Base-by-base conservation (phyloP, 2,329 filamentous ascomycete genomes). In the Thyridium curvatum region DNA sequence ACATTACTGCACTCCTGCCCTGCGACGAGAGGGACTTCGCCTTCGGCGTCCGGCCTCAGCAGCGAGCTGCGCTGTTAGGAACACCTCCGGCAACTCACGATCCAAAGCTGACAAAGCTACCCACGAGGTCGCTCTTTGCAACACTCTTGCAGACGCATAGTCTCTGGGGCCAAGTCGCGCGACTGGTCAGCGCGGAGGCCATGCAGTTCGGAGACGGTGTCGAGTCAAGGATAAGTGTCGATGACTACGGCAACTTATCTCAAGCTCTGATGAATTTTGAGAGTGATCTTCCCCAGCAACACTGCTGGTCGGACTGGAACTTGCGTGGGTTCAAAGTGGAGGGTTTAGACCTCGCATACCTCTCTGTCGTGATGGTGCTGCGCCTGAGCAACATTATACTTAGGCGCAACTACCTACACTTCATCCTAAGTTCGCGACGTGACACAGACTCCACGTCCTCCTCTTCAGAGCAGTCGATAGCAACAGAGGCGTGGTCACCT, bases 11-110 rank as follows among this genome's bases (percentile, higher is more conserved):
- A 4, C 45, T 58, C 8, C 45, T 63, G 4, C 61, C 61, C 2
- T 61, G 60, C 40, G 50, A 59, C 16, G 61, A 65, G 46, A 46
- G 46, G 13, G 61, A 64, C 33, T 65, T 65, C 40, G 53, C 58
- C 8, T 64, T 64, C 42, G 60, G 59, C 6, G 33, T 43, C 3
- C 35, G 49, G 4, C 55, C 59, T 3, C 18, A 40, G 1, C 46
- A 52, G 9, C 47, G 61, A 2, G 56, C 59, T 4, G 61, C 55
- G 6, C 51, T 64, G 1, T 38, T 45, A 0, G 60, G 58, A 2
- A 63, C 59, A 3, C 47, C 50, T 12, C 53, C 61, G 1, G 55
- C 56, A 1, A 37, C 42, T 8, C 37, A 41, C 3, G 44, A 58
- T 32, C 57, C 58, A 1, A 39, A 44, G 1, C 41, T 58, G 8